A percentile compares a stretch with the other conserved stretches of the same genome.
These are phyloP conservation scores for Epichloe hybrida DNA, from an alignment of 2,329 filamentous ascomycete species.

Conservation along the genomic window DNA sequence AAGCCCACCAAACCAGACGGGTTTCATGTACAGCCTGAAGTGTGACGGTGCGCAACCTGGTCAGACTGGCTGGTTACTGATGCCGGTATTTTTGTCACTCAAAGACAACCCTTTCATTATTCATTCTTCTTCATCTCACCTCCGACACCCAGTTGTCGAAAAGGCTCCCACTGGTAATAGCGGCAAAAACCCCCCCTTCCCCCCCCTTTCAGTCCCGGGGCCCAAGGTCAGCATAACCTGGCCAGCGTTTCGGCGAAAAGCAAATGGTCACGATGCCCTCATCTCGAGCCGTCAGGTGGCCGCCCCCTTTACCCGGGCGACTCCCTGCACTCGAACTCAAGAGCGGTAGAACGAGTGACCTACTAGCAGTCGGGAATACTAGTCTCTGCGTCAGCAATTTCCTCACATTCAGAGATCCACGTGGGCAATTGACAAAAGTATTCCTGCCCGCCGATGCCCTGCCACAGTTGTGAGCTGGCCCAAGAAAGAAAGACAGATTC, in stretches of 20 bases:
- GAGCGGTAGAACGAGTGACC: neutral
- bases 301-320: neutral
- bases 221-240: neutral
- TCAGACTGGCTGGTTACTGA: no score
- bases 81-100: no score
- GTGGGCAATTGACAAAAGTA: neutral
- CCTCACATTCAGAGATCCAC: neutral
- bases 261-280: constrained; percentile 1
- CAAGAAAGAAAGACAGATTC: no score
- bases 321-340: neutral
- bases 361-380: neutral
- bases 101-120: no score
- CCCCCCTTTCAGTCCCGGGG: neutral
- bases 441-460: no score
- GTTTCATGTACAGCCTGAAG: no score
- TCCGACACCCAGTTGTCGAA: no score
- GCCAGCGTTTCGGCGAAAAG: neutral
- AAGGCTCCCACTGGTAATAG: no score
- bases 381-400: neutral
- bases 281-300: neutral
- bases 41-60: no score
- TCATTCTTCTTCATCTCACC: no score
- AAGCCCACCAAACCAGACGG: no score
- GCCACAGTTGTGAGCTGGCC: no score
- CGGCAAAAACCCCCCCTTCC: neutral